phyloP scores from a whole-genome alignment of 495 filamentous ascomycete genomes.

The Lentithecium fluviatile region DNA sequence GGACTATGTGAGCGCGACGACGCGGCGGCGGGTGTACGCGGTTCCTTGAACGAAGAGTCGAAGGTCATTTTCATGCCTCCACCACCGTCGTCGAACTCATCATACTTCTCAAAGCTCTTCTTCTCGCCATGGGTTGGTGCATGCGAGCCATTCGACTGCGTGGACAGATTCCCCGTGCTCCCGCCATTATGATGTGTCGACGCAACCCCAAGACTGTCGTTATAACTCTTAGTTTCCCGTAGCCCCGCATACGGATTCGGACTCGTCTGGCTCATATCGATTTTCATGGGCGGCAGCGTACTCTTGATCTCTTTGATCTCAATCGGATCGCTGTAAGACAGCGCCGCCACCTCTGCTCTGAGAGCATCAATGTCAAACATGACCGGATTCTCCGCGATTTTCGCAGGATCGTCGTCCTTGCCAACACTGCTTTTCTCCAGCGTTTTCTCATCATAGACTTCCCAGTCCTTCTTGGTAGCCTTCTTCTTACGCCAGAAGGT shows the following conservation, averaged over 20 bases:
- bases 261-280: slow-evolving; percentile 48
- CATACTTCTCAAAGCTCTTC: slow-evolving; percentile 32
- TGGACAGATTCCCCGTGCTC: slow-evolving; percentile 14
- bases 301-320: slow-evolving; percentile 80
- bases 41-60: slow-evolving; percentile 29
- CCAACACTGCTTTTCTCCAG: slow-evolving; percentile 39
- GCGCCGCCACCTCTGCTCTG: slow-evolving; percentile 60
- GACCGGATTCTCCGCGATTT: slow-evolving; percentile 52
- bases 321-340: slow-evolving; percentile 74
- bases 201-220: slow-evolving; percentile 28
- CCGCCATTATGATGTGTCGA: neutral
- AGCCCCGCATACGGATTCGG: slow-evolving; percentile 21
- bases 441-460: slow-evolving; percentile 73
- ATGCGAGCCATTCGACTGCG: neutral
- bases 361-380: slow-evolving; percentile 98
- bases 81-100: slow-evolving; percentile 31
- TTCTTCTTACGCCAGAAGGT: slow-evolving; percentile 75
- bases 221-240: slow-evolving; percentile 35
- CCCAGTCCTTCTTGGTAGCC: slow-evolving; percentile 86
- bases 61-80: slow-evolving; percentile 35
- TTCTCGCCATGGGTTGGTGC: neutral
- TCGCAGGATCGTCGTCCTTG: slow-evolving; percentile 37
- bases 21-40: slow-evolving; percentile 1
- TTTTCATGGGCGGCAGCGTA: slow-evolving; percentile 84
- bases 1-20: slow-evolving; percentile 7